phyloP scores from a whole-genome alignment of 495 filamentous ascomycete species.

The Neurospora sp. region DNA sequence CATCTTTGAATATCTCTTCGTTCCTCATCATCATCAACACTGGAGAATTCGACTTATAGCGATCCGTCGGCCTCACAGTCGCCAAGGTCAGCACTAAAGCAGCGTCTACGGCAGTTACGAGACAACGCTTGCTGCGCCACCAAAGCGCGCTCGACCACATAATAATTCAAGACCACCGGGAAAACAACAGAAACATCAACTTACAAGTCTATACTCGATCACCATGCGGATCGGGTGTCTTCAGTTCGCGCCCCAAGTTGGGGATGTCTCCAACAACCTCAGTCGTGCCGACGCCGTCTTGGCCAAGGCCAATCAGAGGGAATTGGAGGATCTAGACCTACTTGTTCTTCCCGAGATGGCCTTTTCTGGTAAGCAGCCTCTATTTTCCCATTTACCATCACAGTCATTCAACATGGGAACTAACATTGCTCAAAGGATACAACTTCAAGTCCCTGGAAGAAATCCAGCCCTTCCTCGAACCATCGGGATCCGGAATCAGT shows the following conservation, averaged over 20 bases:
- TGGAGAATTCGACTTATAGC: background rate
- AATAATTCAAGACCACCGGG: background rate
- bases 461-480: conserved; percentile 76
- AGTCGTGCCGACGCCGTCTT: conserved; percentile 63
- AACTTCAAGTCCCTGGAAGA: conserved; percentile 74
- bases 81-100: background rate
- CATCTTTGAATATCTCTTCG: background rate
- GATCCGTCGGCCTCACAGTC: background rate
- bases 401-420: background rate
- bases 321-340: conserved; percentile 54
- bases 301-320: conserved; percentile 37
- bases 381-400: too few relatives aligned
- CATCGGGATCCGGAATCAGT: conserved; percentile 58
- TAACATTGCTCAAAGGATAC: conserved; percentile 52
- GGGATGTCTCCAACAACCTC: conserved; percentile 68
- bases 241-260: conserved; percentile 68
- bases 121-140: background rate
- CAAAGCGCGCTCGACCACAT: background rate
- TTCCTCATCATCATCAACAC: background rate
- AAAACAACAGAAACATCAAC: background rate
- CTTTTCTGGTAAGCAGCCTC: conserved; percentile 57
- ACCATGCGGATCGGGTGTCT: conserved; percentile 72
- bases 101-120: background rate
- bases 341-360: conserved; percentile 83
- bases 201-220: conserved; percentile 1